Base-by-base conservation (phyloP, 352 stramenopile species). In the Globisporangium parvum region DNA sequence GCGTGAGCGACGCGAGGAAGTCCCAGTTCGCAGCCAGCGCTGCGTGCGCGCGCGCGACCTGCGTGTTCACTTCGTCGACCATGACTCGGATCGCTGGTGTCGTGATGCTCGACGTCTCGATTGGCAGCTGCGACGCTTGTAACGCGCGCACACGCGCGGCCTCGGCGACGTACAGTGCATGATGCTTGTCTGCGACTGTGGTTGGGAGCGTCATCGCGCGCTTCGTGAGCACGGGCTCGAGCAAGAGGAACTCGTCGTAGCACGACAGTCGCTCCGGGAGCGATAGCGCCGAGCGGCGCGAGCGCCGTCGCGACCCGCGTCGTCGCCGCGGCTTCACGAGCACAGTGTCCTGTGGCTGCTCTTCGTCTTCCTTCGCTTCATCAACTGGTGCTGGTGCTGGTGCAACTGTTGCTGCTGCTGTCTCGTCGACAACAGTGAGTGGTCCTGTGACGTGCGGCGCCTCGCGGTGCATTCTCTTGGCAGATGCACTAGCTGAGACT, bases 21-120 rank as follows among this genome's bases (percentile, higher is more conserved):
- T 55, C 48, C 56, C 56, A 62, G 56, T 62, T 62, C 21, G 42
- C 46, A 42, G 31, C 49, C 28, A 62, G 40, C 48, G 44, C 15
- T 12, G 21, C 40, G 31, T 62, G 48, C 56, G 55, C 57, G 26
- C 48, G 35, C 20, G 40, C 39, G 12, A 62, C 48, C 39, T 51
- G 54, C 40, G 47, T 44, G 31, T 62, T 62, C 48, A 62, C 20
- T n/a, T 62, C 56, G 48, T 62, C 56, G 20, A 62, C 56, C 56
- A 62, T 62, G 20, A 62, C 33, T 10, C 56, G 56, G 48, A 62
- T 51, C 47, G 55, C 56, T 18, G 56, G 56, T 9, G 42, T 62
- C 49, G 56, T 23, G 5, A 62, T 53, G 14, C 28, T 15, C 56
- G 51, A 46, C 6, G 40, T 57, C 28, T 48, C 48, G 24, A 57